Percentiles rank a stretch among this genome's conserved stretches.
phyloP scores from a whole-genome alignment of 2,329 filamentous ascomycete species.

The Zarea fungicola region DNA sequence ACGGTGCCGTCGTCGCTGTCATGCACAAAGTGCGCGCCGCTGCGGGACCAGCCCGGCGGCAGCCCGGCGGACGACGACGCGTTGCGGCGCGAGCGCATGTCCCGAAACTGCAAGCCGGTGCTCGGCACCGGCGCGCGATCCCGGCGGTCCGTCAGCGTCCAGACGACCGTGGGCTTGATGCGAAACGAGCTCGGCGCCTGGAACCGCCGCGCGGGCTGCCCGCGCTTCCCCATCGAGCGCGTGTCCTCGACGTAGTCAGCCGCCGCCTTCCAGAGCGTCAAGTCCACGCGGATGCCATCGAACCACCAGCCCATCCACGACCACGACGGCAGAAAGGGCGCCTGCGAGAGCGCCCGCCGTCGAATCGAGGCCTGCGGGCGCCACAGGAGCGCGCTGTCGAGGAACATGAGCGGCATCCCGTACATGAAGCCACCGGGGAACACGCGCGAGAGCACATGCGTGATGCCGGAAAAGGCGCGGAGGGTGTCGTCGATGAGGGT shows the following conservation, averaged over 20 bases:
- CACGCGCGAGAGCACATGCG: slow-evolving; percentile 34
- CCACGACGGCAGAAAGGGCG: slow-evolving; percentile 39
- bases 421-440: slow-evolving; percentile 40
- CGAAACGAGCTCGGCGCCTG: slow-evolving; percentile 33
- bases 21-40: slow-evolving; percentile 33
- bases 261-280: slow-evolving; percentile 37
- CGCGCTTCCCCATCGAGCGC: slow-evolving; percentile 24
- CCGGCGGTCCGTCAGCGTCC: slow-evolving; percentile 35
- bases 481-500: slow-evolving; percentile 37
- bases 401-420: slow-evolving; percentile 42
- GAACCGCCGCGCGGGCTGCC: slow-evolving; percentile 29
- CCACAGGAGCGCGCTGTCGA: slow-evolving; percentile 41
- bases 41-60: slow-evolving; percentile 36
- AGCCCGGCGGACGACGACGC: slow-evolving; percentile 25
- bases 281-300: slow-evolving; percentile 37
- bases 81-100: slow-evolving; percentile 30
- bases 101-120: slow-evolving; percentile 34
- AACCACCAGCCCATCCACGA: slow-evolving; percentile 46
- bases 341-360: slow-evolving; percentile 30
- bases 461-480: slow-evolving; percentile 39
- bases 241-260: slow-evolving; percentile 39
- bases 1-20: slow-evolving; percentile 33
- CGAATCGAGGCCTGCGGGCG: slow-evolving; percentile 38
- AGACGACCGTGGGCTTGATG: slow-evolving; percentile 33
- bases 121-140: slow-evolving; percentile 30